Conservation (phyloP, 805 yeast genomes). For the Crinitomyces ghanaensis region DNA sequence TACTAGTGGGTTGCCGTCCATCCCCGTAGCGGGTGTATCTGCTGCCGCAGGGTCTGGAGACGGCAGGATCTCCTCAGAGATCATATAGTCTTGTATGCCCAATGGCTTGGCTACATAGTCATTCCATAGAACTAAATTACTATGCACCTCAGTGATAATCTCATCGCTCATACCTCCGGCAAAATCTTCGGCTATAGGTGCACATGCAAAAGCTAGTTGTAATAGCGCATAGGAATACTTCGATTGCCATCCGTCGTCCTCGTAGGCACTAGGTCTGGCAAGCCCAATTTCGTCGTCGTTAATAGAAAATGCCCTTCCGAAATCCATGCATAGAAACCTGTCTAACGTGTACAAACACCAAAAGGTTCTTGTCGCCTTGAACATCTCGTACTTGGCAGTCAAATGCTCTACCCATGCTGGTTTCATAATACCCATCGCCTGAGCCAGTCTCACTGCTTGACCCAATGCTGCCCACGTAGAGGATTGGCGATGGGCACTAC, state of each 20-base stretch:
- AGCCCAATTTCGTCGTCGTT: constrained; percentile 29
- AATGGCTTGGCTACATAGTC: constrained; percentile 11
- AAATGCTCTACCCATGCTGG: constrained; percentile 10
- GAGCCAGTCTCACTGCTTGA: constrained; percentile 32
- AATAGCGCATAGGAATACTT: constrained; percentile 20
- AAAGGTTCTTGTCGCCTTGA: constrained; percentile 41
- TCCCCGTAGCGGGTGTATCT: too few relatives aligned
- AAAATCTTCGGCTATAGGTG: constrained; percentile 10
- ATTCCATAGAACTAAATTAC: constrained; percentile 14
- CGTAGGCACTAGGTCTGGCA: constrained; percentile 14
- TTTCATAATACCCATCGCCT: constrained; percentile 35
- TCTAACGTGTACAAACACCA: constrained; percentile 48
- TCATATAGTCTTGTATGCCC: constrained; percentile 20
- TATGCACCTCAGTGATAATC: constrained; percentile 8
- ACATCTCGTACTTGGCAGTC: constrained; percentile 27
- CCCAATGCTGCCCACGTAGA: constrained; percentile 34
- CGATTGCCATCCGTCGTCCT: constrained; percentile 39
- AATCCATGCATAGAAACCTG: constrained; percentile 39
- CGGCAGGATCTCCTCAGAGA: too few relatives aligned
- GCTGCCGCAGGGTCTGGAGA: too few relatives aligned
- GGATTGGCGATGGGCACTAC: constrained; percentile 35
- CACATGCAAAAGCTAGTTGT: constrained; percentile 9
- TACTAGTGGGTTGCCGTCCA: too few relatives aligned
- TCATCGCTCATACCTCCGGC: constrained; percentile 10
- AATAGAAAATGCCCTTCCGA: constrained; percentile 35